A percentile compares a stretch with the other conserved stretches of the same genome.
These are phyloP conservation scores for Phialophora chinensis DNA, from an alignment of 2,329 filamentous ascomycete species.

Conservation along the genomic window DNA sequence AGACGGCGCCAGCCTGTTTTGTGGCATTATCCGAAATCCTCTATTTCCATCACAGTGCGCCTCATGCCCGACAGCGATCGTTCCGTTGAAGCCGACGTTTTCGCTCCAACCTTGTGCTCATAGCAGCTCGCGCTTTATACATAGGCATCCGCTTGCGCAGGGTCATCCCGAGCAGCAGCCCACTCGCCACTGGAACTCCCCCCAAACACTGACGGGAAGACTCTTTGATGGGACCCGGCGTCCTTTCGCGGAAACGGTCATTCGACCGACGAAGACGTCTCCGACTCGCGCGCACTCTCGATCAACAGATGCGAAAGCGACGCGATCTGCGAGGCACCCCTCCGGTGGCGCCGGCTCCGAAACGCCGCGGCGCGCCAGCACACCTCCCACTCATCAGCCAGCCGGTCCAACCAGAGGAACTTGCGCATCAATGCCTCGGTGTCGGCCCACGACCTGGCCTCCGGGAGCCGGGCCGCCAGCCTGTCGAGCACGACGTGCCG, in stretches of 20 bases:
- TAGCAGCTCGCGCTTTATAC: too few relatives aligned
- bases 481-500: conserved; percentile 22
- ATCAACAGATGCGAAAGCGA: conserved; percentile 13
- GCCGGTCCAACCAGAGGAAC: conserved; percentile 25
- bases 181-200: too few relatives aligned
- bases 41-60: too few relatives aligned
- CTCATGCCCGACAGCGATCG: too few relatives aligned
- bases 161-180: too few relatives aligned
- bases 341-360: conserved; percentile 16
- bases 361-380: conserved; percentile 30
- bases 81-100: too few relatives aligned
- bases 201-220: too few relatives aligned
- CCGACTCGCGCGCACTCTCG: conserved; percentile 5
- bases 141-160: too few relatives aligned
- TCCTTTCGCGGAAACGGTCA: not conserved
- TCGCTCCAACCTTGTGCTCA: too few relatives aligned
- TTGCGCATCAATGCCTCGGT: conserved; percentile 21
- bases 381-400: conserved; percentile 30
- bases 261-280: conserved; percentile 7
- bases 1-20: not conserved
- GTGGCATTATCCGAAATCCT: too few relatives aligned
- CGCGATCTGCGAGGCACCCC: conserved; percentile 22
- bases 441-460: conserved; percentile 26
- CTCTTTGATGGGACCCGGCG: too few relatives aligned
- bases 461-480: conserved; percentile 5